phyloP scores from a whole-genome alignment of 225 moss, liverwort and hornwort species.

The Polytrichum formosum region DNA sequence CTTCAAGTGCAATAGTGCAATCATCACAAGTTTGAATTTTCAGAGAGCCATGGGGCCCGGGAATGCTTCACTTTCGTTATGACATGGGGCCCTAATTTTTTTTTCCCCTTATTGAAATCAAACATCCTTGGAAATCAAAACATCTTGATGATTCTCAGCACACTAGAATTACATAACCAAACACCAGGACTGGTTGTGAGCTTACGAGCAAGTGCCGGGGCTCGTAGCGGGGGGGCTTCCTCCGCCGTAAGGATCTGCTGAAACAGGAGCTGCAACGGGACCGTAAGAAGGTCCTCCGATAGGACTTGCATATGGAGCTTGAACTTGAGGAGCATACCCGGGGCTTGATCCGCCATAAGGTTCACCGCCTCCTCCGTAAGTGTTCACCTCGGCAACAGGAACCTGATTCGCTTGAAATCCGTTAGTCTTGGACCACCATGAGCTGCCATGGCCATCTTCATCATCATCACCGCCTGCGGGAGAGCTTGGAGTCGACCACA shows the following conservation, averaged over 20 bases:
- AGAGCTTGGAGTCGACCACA: neutral
- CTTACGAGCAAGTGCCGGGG: conserved; percentile 11
- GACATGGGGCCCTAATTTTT: too few species aligned
- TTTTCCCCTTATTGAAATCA: neutral
- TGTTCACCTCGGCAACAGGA: conserved; percentile 1
- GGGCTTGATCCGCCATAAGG: neutral
- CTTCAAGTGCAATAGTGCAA: too few species aligned
- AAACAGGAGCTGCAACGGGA: too few species aligned
- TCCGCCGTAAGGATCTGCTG: neutral
- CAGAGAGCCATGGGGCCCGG: neutral
- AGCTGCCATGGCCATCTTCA: neutral
- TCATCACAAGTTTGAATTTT: neutral
- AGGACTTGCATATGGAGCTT: neutral
- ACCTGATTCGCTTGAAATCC: neutral
- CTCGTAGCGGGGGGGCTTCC: neutral
- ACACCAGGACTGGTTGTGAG: neutral
- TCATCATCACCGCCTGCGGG: neutral
- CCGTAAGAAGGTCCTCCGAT: neutral
- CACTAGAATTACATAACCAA: neutral
- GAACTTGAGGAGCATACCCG: neutral
- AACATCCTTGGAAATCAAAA: neutral
- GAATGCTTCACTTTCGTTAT: too few species aligned
- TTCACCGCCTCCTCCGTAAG: neutral
- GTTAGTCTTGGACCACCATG: conserved; percentile 3
- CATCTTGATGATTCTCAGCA: neutral